These are phyloP conservation scores for Austroboletus novae-zelandiae DNA, from an alignment of 1,284 basidiomycete species.

Conservation along the genomic window DNA sequence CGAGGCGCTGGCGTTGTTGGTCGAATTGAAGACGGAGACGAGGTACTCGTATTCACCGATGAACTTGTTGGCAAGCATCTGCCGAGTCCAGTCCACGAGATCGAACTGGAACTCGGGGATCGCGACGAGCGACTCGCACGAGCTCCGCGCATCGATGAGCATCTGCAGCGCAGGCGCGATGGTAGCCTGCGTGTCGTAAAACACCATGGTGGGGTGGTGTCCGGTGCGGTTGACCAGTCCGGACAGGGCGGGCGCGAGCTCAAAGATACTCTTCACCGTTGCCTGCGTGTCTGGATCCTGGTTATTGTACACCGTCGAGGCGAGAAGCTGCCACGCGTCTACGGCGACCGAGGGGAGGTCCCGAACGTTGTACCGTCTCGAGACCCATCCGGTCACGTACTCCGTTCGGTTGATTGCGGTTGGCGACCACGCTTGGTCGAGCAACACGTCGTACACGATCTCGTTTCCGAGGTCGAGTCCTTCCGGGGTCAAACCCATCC, in stretches of 20 bases:
- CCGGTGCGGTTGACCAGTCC: slow-evolving; percentile 37
- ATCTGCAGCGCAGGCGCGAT: slow-evolving; percentile 38
- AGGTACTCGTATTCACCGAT: slow-evolving; percentile 35
- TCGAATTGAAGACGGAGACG: slow-evolving; percentile 29
- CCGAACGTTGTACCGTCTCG: slow-evolving; percentile 36
- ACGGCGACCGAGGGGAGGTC: slow-evolving; percentile 13
- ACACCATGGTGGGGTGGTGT: slow-evolving; percentile 33
- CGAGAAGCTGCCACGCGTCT: slow-evolving; percentile 40
- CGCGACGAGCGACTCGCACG: slow-evolving; percentile 18
- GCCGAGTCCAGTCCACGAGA: slow-evolving; percentile 42
- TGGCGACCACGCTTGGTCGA: slow-evolving; percentile 43
- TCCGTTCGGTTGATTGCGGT: slow-evolving; percentile 30
- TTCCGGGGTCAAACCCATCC: slow-evolving; percentile 42
- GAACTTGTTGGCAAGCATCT: slow-evolving; percentile 42
- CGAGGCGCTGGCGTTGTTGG: slow-evolving; percentile 17
- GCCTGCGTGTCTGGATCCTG: slow-evolving; percentile 35
- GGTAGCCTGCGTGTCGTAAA: slow-evolving; percentile 39
- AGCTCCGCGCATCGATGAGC: slow-evolving; percentile 31
- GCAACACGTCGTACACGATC: slow-evolving; percentile 42
- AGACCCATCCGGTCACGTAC: slow-evolving; percentile 37
- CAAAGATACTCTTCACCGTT: slow-evolving; percentile 42
- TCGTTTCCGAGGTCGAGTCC: slow-evolving; percentile 44
- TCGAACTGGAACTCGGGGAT: slow-evolving; percentile 41
- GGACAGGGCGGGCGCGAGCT: slow-evolving; percentile 33
- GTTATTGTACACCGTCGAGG: slow-evolving; percentile 39